phyloP scores from a whole-genome alignment of 2,329 filamentous ascomycete species.

The Curvularia eragrostidis region DNA sequence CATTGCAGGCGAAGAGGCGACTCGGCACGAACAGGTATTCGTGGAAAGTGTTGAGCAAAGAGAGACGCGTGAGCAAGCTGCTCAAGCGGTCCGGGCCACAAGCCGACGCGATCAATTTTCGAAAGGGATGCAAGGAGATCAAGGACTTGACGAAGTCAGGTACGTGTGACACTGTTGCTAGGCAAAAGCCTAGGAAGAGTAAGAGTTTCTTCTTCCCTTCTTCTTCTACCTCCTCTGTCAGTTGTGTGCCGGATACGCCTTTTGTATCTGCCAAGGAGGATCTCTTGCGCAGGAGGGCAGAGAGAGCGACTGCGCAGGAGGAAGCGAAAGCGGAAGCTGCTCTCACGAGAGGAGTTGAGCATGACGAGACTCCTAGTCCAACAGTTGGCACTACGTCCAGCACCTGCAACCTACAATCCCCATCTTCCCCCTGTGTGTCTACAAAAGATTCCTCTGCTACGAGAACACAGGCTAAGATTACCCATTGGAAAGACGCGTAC shows the following conservation, averaged over 20 bases:
- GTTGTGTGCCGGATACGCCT: slow-evolving; percentile 1
- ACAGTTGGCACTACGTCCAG: neutral
- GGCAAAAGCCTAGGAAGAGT: slow-evolving; percentile 22
- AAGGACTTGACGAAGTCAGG: slow-evolving; percentile 45
- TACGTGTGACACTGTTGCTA: slow-evolving; percentile 40
- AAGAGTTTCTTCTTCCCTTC: slow-evolving; percentile 35
- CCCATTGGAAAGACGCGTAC: slow-evolving; percentile 56
- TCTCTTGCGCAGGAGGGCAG: slow-evolving; percentile 30
- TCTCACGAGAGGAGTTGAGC: neutral
- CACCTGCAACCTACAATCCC: neutral
- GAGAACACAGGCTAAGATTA: slow-evolving; percentile 22
- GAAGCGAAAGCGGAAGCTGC: slow-evolving; percentile 15
- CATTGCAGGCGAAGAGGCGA: slow-evolving; percentile 48
- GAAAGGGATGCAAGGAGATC: slow-evolving; percentile 40
- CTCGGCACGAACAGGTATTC: slow-evolving; percentile 45
- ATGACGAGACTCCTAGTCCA: neutral
- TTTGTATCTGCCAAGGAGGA: slow-evolving; percentile 32
- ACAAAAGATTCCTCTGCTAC: neutral
- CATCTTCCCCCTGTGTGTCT: neutral
- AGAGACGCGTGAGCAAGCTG: slow-evolving; percentile 44
- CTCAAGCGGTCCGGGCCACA: slow-evolving; percentile 34
- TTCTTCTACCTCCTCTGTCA: too few species aligned
- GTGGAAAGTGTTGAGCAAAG: slow-evolving; percentile 35
- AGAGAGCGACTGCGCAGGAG: slow-evolving; percentile 13
- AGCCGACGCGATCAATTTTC: slow-evolving; percentile 43